Base-by-base conservation (phyloP, 441 rosid genomes). In the Euphorbia corollata region DNA sequence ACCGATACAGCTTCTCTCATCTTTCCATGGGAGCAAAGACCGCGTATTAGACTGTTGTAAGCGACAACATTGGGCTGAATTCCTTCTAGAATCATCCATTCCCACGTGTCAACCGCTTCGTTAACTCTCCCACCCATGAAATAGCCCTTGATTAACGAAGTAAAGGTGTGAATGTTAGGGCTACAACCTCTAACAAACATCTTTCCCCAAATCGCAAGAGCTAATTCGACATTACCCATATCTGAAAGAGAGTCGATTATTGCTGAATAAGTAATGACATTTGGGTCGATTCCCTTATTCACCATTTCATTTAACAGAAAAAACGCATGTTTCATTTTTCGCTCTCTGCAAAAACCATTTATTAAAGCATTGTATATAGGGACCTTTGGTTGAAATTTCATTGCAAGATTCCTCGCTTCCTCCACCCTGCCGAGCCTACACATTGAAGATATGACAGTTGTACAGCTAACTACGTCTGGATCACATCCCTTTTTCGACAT, bases 401-500 rank as follows among this genome's bases (percentile, higher is more conserved):
- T 69, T 0, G 85, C 82, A 8, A 90, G 83, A 72, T 83, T 79
- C 80, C 80, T 80, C 7, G 91, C 96, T 73, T 88, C 90, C 67
- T 85, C 89, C 68, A 87, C 79, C 79, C 76, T 77, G 53, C 96
- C 89, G 50, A 79, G 73, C 74, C 76, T 85, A 78, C 91, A 92
- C 90, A 92, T 80, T 0, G 88, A 85, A 22, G 97, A 87, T 18
- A 90, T 71, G 54, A 90, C 78, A 6, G 91, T 88, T 0, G 95
- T 81, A 73, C 82, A 88, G 78, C 98, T 90, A 72, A 90, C 90
- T 18, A 75, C 84, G 74, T 92, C 95, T 3, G 97, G 97, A 50
- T 72, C 70, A 74, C 92, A 87, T 0, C 86, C 86, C 63, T 80
- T 83, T 16, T 79, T 80, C 0, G 91, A 79, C 90, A 92, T 92